Base-by-base conservation (phyloP, 306 rosid genomes). In the Potentilla sterilis region DNA sequence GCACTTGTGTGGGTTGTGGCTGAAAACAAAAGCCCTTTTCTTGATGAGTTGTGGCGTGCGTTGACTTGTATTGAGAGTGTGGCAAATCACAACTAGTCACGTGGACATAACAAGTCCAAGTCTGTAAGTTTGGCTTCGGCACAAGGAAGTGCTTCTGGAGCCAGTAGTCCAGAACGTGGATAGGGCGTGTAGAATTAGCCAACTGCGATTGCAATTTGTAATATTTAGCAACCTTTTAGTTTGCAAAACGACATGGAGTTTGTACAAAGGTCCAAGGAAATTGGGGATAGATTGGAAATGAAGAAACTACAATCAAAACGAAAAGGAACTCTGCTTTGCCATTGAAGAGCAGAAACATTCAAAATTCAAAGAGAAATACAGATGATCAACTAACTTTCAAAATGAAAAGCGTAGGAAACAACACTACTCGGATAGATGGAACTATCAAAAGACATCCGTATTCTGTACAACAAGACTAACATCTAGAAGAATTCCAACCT, bases 31-130 rank as follows among this genome's bases (percentile, higher is more conserved):
- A 73, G 76, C 19, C 67, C 54, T 22, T 14, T 40, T 67, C 19
- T 41, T 55, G 38, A 7, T 41, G 48, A 72, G 67, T 55, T 41
- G 41, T 73, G 67, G 77, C 68, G 54, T 57, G 54, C 57, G 68
- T 57, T 1, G 67, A 41, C 67, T 34, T 16, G 9, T 4, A 5
- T 22, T 14, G 42, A 15, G 67, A 63, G 2, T 7, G 77, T 22
- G 63, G 68, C 77, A 28, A 57, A 41, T 24, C 9, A 9, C 77
- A 73, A 22, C 24, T 15, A 14, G 77, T 57, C 77, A 73, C 67
- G 77, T 73, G 76, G 67, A 73, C 67, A 9, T 41, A 40, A 42
- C 21, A 73, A 21, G 32, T 73, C 76, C 76, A 41, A 55, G 22
- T 57, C 67, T 1, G 22, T 0, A 41, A 7, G 41, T 14, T 22